These are phyloP conservation scores for Yamadazyma spencermartinsiae DNA, from an alignment of 1,139 yeast genomes.

Conservation along the genomic window DNA sequence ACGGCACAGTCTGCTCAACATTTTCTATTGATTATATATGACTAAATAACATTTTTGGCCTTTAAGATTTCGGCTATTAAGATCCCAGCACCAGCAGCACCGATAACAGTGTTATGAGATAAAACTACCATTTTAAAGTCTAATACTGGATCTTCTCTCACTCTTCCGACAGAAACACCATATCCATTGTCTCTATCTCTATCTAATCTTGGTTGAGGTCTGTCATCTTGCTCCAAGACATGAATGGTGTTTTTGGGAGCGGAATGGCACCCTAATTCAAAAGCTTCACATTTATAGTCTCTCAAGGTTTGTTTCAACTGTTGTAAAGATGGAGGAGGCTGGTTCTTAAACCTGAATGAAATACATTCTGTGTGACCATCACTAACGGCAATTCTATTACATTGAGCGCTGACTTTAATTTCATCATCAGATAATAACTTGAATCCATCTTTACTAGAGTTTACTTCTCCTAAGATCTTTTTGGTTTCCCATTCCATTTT, in stretches of 20 bases:
- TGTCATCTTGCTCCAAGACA: constrained; percentile 83
- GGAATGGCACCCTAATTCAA: constrained; percentile 73
- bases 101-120: constrained; percentile 95
- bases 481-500: constrained; percentile 98
- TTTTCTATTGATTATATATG: not conserved
- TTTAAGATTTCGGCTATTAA: constrained; percentile 88
- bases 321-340: constrained; percentile 83
- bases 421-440: constrained; percentile 65
- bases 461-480: constrained; percentile 77
- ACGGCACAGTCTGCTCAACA: too few species aligned
- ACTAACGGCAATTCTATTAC: constrained; percentile 94
- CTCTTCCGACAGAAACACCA: constrained; percentile 93
- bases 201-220: constrained; percentile 98
- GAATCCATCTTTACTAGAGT: constrained; percentile 56
- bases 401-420: constrained; percentile 88
- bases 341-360: constrained; percentile 75
- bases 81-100: constrained; percentile 99
- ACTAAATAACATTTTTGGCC: constrained; percentile 71
- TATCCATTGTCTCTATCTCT: constrained; percentile 93
- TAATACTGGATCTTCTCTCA: constrained; percentile 88
- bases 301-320: constrained; percentile 69
- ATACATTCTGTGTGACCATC: constrained; percentile 99
- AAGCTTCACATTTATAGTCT: constrained; percentile 85
- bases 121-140: constrained; percentile 95
- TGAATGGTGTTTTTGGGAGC: constrained; percentile 94